Percentiles rank a stretch among this genome's conserved stretches.
Evolutionary conservation across 2,329 filamentous ascomycete species (phyloP).

Genomic region (Furcasterigmium sp.): DNA sequence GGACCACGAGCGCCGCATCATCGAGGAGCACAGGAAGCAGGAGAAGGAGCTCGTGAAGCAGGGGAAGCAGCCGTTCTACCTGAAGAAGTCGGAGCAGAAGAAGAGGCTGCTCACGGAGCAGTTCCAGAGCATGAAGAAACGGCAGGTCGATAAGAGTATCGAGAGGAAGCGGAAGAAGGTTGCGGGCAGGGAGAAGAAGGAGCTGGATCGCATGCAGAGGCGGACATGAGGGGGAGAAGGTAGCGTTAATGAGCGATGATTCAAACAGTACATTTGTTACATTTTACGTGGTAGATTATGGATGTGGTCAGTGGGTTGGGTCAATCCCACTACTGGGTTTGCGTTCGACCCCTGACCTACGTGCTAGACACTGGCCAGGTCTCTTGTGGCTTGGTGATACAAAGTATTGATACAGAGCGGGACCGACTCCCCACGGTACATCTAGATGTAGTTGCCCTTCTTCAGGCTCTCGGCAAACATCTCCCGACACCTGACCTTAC

Average conservation of each 20-base stretch:
- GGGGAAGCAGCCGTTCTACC: conserved; percentile 88
- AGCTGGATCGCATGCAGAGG: conserved; percentile 43
- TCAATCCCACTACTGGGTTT: too few species aligned
- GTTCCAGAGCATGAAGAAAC: conserved; percentile 78
- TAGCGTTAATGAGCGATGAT: background rate
- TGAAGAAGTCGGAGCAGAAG: conserved; percentile 92
- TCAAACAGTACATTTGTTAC: too few species aligned
- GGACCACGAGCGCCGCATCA: conserved; percentile 63
- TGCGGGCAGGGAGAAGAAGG: conserved; percentile 76
- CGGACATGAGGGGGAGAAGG: conserved; percentile 1
- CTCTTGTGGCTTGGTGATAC: conserved; percentile 5
- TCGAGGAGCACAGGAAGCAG: conserved; percentile 70
- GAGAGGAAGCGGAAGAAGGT: conserved; percentile 89
- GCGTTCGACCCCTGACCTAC: too few species aligned
- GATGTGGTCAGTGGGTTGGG: background rate
- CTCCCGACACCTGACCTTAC: conserved; percentile 72
- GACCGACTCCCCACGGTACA: background rate
- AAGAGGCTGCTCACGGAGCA: conserved; percentile 74
- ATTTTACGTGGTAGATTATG: conserved; percentile 2
- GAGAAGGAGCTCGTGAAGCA: conserved; percentile 82
- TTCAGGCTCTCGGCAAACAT: conserved; percentile 63
- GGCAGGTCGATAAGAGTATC: conserved; percentile 77
- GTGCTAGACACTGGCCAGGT: too few species aligned
- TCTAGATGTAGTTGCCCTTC: conserved; percentile 20
- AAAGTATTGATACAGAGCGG: conserved; percentile 7